These are phyloP conservation scores for Carex arenaria DNA, from an alignment of 202 grass and related monocot genomes.

Conservation along the genomic window DNA sequence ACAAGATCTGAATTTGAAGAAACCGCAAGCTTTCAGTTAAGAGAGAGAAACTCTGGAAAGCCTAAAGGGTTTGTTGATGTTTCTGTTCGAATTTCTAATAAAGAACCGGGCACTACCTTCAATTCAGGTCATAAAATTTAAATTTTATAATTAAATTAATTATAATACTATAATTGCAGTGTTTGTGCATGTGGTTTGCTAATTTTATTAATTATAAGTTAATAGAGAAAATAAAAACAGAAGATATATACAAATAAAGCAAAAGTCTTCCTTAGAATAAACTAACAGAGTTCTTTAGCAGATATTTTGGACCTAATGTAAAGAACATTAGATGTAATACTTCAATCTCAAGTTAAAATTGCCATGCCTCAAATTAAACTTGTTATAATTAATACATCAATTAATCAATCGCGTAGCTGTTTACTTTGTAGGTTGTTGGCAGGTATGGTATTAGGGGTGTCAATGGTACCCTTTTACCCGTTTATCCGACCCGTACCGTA, in stretches of 20 bases:
- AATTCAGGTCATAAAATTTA: slow-evolving; percentile 27
- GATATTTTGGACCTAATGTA: neutral
- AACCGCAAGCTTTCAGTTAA: slow-evolving; percentile 67
- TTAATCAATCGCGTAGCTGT: neutral
- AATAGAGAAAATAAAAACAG: neutral
- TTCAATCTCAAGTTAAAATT: neutral
- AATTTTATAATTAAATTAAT: neutral
- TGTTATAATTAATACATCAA: neutral
- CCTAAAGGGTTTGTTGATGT: slow-evolving; percentile 70
- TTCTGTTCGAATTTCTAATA: slow-evolving; percentile 51
- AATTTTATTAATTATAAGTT: neutral
- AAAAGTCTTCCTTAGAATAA: neutral
- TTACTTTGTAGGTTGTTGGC: too few relatives aligned
- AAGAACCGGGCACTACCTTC: slow-evolving; percentile 21
- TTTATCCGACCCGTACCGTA: too few relatives aligned
- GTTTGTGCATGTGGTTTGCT: neutral
- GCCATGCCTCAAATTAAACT: neutral
- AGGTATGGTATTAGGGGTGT: too few relatives aligned
- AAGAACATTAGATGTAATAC: neutral
- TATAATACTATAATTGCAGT: neutral
- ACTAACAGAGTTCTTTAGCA: neutral
- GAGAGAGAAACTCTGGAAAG: slow-evolving; percentile 67
- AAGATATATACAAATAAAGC: neutral
- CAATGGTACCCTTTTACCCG: too few relatives aligned
- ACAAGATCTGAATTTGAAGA: slow-evolving; percentile 32